Evolutionary conservation across 2,329 filamentous ascomycete species (phyloP), one percentile per base, ranked within the genome.

Genomic region (Ophiostoma ulmi): DNA sequence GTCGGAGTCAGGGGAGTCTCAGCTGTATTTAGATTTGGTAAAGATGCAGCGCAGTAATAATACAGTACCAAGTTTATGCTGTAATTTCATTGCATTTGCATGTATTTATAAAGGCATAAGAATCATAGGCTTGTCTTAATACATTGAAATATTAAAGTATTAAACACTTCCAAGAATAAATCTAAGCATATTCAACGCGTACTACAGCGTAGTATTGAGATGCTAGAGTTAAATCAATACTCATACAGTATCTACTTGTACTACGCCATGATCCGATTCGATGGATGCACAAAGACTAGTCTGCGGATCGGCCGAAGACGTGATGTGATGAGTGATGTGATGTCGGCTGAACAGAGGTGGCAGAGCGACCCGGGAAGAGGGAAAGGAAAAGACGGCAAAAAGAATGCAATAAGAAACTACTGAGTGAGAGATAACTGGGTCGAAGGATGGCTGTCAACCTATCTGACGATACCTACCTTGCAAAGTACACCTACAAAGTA

Each of bases 241-340:
- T 31, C n/a, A 17, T n/a, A n/a, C 44, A n/a, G 6, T 4, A 22
- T 7, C 26, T 26, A 26, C 26, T 26, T n/a, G n/a, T 55, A 55
- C n/a, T 26, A 58, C n/a, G 22, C n/a, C n/a, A 58, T 58, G 52
- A 58, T 58, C 22, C 22, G 52, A 58, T 58, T 58, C 52, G 52
- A 58, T 8, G 11, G 52, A 58, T 22, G 52, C 10, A 26, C 52
- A 22, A 31, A n/a, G 52, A 22, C 52, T 58, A 58, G 52, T 31
- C 8, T 58, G 52, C 52, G 52, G 52, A 58, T 58, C 52, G 52
- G 52, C 52, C 52, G 52, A 58, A 58, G 52, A 58, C 52, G 52
- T 58, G 52, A 58, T 58, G 52, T 58, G 52, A 58, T 26, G 52
- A 13, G 52, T 14, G 22, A 31, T 58, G 52, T 26, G 52, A 58